A percentile compares a stretch with the other conserved stretches of the same genome.
Evolutionary conservation across 2,329 filamentous ascomycete species (phyloP).

Genomic region (Aschersonia sp.): DNA sequence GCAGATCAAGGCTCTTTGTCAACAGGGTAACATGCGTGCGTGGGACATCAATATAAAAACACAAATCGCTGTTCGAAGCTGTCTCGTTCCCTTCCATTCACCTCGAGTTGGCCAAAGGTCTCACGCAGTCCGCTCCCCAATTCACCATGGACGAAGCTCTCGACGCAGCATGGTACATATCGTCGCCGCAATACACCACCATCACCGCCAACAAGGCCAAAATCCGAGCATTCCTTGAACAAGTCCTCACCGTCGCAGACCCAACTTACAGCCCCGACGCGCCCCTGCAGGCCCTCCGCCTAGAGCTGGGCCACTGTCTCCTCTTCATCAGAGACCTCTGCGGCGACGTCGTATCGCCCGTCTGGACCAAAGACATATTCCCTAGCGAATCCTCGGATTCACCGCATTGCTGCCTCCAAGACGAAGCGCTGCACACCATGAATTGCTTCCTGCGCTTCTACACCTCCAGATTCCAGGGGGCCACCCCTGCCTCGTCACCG

Average conservation of each 20-base stretch:
- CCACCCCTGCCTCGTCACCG: not conserved
- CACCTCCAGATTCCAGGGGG: not conserved
- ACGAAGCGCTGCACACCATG: not conserved
- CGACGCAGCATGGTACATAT: not conserved
- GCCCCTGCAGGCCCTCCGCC: not conserved
- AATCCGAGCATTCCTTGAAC: not conserved
- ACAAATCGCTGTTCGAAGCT: too few relatives aligned
- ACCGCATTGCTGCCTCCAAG: not conserved
- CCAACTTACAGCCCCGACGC: not conserved
- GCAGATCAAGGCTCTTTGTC: too few relatives aligned
- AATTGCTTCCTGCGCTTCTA: not conserved
- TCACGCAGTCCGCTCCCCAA: too few relatives aligned
- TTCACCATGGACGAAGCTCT: too few relatives aligned
- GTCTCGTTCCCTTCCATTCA: too few relatives aligned
- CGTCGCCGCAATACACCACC: not conserved
- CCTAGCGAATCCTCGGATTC: not conserved
- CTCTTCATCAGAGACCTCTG: not conserved
- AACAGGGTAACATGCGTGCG: too few relatives aligned
- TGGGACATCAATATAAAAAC: too few relatives aligned
- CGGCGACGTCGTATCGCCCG: not conserved
- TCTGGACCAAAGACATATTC: not conserved
- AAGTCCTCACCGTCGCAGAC: not conserved
- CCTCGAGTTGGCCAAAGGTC: too few relatives aligned
- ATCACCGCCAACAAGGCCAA: not conserved
- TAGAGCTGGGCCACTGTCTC: not conserved